These are phyloP conservation scores for Saxispiralis lemnorum DNA, from an alignment of 495 filamentous ascomycete species.

Conservation along the genomic window DNA sequence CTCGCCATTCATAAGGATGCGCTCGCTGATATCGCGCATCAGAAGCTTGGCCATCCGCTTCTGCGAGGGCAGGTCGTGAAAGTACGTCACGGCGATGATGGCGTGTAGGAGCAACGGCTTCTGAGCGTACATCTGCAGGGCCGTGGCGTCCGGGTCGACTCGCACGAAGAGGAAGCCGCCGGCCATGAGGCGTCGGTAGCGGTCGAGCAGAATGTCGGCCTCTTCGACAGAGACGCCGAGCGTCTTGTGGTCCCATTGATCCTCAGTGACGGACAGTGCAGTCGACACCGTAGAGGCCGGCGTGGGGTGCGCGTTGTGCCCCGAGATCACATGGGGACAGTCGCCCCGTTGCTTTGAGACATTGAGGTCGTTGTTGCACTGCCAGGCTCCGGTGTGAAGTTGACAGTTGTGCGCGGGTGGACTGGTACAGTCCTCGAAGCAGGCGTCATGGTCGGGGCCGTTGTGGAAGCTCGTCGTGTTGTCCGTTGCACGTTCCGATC, in stretches of 20 bases:
- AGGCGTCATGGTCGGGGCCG: no score
- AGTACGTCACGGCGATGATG: slow-evolving; percentile 31
- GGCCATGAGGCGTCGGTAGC: slow-evolving; percentile 29
- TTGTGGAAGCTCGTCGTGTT: not conserved
- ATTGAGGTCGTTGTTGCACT: no score
- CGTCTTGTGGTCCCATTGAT: not conserved
- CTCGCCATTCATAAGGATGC: slow-evolving; percentile 31
- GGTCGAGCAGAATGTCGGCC: slow-evolving; percentile 25
- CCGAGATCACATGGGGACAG: not conserved
- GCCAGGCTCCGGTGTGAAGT: no score
- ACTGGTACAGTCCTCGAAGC: no score
- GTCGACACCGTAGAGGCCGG: not conserved
- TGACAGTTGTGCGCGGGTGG: no score
- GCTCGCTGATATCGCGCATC: slow-evolving; percentile 29
- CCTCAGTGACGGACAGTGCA: not conserved
- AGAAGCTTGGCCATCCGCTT: slow-evolving; percentile 23
- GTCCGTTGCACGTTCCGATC: not conserved
- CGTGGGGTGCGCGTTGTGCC: not conserved
- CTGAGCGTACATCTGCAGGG: slow-evolving; percentile 28
- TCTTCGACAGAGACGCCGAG: slow-evolving; percentile 20
- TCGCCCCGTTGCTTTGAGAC: not conserved
- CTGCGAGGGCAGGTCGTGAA: slow-evolving; percentile 21
- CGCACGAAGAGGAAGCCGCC: slow-evolving; percentile 30
- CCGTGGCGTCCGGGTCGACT: slow-evolving; percentile 29
- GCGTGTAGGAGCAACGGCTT: slow-evolving; percentile 38